These are phyloP conservation scores for Helotiales sp. DNA, from an alignment of 2,329 filamentous ascomycete species.

Conservation along the genomic window DNA sequence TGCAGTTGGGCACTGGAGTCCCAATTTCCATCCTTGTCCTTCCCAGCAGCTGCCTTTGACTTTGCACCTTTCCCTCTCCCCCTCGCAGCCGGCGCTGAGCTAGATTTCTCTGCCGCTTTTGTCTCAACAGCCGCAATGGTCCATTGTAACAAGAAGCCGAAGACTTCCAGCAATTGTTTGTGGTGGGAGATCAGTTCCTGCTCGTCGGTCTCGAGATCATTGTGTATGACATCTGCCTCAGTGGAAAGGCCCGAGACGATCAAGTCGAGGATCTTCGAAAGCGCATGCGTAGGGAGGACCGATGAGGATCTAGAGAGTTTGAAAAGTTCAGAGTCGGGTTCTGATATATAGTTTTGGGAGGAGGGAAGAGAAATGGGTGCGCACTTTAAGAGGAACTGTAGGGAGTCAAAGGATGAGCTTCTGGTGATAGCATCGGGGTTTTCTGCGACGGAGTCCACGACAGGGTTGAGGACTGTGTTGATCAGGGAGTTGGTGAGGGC, in stretches of 20 bases:
- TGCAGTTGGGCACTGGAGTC: conserved; percentile 89
- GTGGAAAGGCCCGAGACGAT: conserved; percentile 84
- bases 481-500: conserved; percentile 74
- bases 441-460: conserved; percentile 89
- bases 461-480: conserved; percentile 86
- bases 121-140: conserved; percentile 92
- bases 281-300: conserved; percentile 76
- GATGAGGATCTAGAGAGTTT: conserved; percentile 76
- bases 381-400: conserved; percentile 97
- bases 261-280: conserved; percentile 93
- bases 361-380: conserved; percentile 60
- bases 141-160: conserved; percentile 94
- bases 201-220: conserved; percentile 89
- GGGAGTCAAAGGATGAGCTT: conserved; percentile 82
- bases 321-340: conserved; percentile 67
- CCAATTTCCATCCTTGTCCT: conserved; percentile 75
- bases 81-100: conserved; percentile 70
- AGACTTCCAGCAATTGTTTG: conserved; percentile 90
- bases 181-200: conserved; percentile 86
- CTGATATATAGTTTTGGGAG: conserved; percentile 44
- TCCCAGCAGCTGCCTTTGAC: conserved; percentile 65
- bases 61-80: conserved; percentile 77
- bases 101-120: conserved; percentile 89
- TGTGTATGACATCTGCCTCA: conserved; percentile 83
- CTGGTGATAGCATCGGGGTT: conserved; percentile 87